Evolutionary conservation across 208 protist species (phyloP).

Genomic region (Trypanosoma rangeli): DNA sequence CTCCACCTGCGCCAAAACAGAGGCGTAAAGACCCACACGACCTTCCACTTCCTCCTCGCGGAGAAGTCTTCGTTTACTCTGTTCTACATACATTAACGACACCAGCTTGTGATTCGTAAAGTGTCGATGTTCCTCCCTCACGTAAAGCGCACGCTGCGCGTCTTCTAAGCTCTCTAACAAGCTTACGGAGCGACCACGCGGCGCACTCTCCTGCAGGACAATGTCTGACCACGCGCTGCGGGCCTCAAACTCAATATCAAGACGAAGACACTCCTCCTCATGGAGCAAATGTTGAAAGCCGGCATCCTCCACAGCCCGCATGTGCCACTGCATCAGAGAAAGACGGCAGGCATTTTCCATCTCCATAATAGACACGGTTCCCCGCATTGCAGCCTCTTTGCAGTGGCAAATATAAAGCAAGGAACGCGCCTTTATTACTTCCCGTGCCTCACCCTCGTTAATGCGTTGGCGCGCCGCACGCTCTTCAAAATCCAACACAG

Average conservation of each 20-base stretch:
- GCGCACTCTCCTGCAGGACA: slow-evolving; percentile 10
- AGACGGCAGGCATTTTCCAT: slow-evolving; percentile 11
- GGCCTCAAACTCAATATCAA: slow-evolving; percentile 28
- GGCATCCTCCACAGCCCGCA: background rate
- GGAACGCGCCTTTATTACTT: background rate
- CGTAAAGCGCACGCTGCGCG: background rate
- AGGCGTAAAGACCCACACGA: slow-evolving; percentile 11
- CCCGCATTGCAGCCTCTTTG: background rate
- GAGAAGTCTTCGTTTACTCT: background rate
- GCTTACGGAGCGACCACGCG: background rate
- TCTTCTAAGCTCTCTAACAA: background rate
- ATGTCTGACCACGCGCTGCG: slow-evolving; percentile 23
- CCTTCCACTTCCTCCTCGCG: background rate
- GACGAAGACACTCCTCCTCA: slow-evolving; percentile 16
- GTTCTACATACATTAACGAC: slow-evolving; percentile 5
- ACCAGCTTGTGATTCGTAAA: background rate
- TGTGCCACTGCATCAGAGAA: slow-evolving; percentile 12
- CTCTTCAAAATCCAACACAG: slow-evolving; percentile 31
- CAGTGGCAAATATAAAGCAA: background rate
- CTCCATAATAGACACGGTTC: slow-evolving; percentile 11
- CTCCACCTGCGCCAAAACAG: slow-evolving; percentile 25
- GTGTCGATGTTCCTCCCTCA: slow-evolving; percentile 3
- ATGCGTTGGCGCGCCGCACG: slow-evolving; percentile 15
- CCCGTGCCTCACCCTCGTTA: slow-evolving; percentile 28
- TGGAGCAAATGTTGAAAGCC: slow-evolving; percentile 1